These are phyloP conservation scores for Chalaropsis thielavioides DNA, from an alignment of 2,329 filamentous ascomycete genomes.

Conservation along the genomic window DNA sequence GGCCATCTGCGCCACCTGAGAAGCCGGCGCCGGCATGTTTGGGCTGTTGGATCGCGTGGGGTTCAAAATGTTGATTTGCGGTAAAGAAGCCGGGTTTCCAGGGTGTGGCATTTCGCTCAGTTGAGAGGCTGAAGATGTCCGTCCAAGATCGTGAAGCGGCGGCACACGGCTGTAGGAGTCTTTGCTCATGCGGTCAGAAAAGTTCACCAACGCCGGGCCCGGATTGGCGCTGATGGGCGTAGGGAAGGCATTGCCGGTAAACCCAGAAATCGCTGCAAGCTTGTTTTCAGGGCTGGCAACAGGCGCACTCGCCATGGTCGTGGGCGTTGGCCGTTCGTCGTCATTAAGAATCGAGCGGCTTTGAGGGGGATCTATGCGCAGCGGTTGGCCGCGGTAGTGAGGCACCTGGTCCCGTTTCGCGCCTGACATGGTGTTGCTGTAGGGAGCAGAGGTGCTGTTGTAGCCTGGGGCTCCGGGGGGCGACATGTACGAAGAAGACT, in stretches of 20 bases:
- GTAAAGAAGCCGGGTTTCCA: constrained; percentile 35
- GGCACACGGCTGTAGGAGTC: constrained; percentile 47
- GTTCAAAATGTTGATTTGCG: constrained; percentile 44
- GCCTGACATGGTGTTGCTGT: constrained; percentile 44
- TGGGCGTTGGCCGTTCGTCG: constrained; percentile 45
- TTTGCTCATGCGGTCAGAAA: constrained; percentile 37
- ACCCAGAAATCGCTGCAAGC: constrained; percentile 43
- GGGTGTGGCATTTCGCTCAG: not conserved
- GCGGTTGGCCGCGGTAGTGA: constrained; percentile 44
- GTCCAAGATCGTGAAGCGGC: constrained; percentile 43
- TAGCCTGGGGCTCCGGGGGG: constrained; percentile 31
- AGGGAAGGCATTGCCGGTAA: constrained; percentile 39
- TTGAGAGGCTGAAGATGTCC: constrained; percentile 40
- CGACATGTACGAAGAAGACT: constrained; percentile 43
- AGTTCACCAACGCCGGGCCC: constrained; percentile 28
- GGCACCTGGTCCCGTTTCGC: constrained; percentile 33
- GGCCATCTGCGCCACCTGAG: constrained; percentile 38
- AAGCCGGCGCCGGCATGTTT: constrained; percentile 26
- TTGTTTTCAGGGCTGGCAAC: constrained; percentile 46
- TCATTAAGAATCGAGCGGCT: constrained; percentile 39
- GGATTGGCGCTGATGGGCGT: constrained; percentile 47
- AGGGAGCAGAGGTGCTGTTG: constrained; percentile 35
- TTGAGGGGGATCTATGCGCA: constrained; percentile 50
- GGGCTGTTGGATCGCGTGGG: constrained; percentile 37
- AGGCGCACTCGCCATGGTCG: constrained; percentile 40